Evolutionary conservation across 2,329 filamentous ascomycete genomes (phyloP).

Genomic region (Juglanconis oblonga): DNA sequence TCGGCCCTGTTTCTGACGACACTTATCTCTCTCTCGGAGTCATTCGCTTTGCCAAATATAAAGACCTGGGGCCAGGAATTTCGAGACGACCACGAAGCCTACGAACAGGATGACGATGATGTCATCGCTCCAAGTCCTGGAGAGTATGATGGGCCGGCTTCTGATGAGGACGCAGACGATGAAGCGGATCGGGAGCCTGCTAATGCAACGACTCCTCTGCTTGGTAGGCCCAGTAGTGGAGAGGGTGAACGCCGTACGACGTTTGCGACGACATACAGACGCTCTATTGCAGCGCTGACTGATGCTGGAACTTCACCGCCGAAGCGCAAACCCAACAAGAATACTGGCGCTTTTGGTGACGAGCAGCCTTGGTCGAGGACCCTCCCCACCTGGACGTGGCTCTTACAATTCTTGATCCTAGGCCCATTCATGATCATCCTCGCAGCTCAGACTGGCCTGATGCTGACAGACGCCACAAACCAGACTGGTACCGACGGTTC

Average conservation of each 20-base stretch:
- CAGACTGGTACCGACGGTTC: constrained; percentile 87
- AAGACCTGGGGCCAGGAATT: constrained; percentile 62
- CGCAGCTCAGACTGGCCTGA: constrained; percentile 70
- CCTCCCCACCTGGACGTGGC: constrained; percentile 82
- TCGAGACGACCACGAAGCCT: constrained; percentile 45
- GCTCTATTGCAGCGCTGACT: constrained; percentile 38
- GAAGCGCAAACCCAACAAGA: constrained; percentile 21
- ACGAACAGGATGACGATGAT: constrained; percentile 32
- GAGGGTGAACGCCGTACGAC: constrained; percentile 38
- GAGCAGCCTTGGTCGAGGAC: constrained; percentile 85
- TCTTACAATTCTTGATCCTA: constrained; percentile 78
- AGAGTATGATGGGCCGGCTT: constrained; percentile 27
- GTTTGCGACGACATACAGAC: constrained; percentile 55
- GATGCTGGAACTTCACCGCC: constrained; percentile 14
- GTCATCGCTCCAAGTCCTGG: constrained; percentile 39
- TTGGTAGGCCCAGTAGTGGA: constrained; percentile 23
- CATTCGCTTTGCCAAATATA: constrained; percentile 74
- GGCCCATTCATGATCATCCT: constrained; percentile 76
- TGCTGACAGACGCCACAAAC: constrained; percentile 67
- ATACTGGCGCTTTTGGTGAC: constrained; percentile 51
- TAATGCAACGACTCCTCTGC: constrained; percentile 54
- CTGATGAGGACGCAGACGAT: constrained; percentile 34
- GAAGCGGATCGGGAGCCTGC: constrained; percentile 29
- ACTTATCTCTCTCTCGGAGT: constrained; percentile 73
- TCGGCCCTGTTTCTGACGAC: constrained; percentile 71